Evolutionary conservation across 2,329 filamentous ascomycete species (phyloP).

Genomic region (Hortaea sp.): DNA sequence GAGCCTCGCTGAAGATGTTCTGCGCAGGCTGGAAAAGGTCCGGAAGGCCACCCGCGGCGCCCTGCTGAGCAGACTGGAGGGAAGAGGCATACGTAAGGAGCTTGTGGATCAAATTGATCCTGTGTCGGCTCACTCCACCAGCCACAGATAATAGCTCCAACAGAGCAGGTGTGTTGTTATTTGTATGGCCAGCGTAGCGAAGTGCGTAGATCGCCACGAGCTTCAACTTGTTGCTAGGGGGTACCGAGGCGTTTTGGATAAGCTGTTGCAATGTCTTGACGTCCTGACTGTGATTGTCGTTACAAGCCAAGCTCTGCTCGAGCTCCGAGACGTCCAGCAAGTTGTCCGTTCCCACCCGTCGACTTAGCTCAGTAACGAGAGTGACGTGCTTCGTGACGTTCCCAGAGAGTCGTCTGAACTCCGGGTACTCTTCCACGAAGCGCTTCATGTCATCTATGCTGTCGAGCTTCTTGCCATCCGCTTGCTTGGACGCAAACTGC

Average conservation of each 20-base stretch:
- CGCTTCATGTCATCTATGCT: slow-evolving; percentile 98
- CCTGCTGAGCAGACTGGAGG: slow-evolving; percentile 56
- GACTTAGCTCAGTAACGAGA: slow-evolving; percentile 83
- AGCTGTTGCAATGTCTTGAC: slow-evolving; percentile 85
- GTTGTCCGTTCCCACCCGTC: slow-evolving; percentile 74
- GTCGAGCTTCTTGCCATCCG: slow-evolving; percentile 90
- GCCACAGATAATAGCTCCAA: slow-evolving; percentile 77
- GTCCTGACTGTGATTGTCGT: slow-evolving; percentile 85
- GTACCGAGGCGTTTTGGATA: slow-evolving; percentile 69
- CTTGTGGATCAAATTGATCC: slow-evolving; percentile 71
- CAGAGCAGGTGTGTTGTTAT: slow-evolving; percentile 73
- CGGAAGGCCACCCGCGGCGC: slow-evolving; percentile 65
- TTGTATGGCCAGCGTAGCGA: slow-evolving; percentile 78
- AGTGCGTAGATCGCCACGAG: slow-evolving; percentile 91
- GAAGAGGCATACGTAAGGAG: slow-evolving; percentile 79
- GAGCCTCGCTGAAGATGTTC: slow-evolving; percentile 81
- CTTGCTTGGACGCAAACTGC: slow-evolving; percentile 96
- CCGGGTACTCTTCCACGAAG: slow-evolving; percentile 97
- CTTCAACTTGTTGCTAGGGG: slow-evolving; percentile 73
- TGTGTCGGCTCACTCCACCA: slow-evolving; percentile 65
- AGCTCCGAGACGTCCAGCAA: slow-evolving; percentile 94
- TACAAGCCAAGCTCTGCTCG: slow-evolving; percentile 93
- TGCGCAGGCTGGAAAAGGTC: slow-evolving; percentile 79
- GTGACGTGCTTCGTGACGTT: slow-evolving; percentile 99
- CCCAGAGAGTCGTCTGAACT: slow-evolving; percentile 91